Conservation (phyloP, 1,284 basidiomycete species). For the Moniliella sp. region DNA sequence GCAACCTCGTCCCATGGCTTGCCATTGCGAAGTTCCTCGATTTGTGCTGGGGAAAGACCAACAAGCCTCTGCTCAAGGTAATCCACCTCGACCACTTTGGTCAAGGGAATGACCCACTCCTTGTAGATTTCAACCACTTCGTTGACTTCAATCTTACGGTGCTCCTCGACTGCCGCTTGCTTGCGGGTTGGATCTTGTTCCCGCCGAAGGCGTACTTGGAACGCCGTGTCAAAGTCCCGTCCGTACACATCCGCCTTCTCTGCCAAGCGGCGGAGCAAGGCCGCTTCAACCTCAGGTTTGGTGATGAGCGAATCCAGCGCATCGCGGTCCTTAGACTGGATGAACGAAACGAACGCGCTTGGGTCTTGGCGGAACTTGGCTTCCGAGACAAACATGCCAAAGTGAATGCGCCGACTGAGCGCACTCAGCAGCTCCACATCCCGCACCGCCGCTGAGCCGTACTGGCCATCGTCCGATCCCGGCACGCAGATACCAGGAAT, state of each 20-base stretch:
- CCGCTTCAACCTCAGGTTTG: constrained; percentile 79
- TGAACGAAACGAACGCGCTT: constrained; percentile 70
- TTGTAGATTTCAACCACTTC: constrained; percentile 79
- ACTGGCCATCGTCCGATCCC: constrained; percentile 93
- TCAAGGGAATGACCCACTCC: constrained; percentile 82
- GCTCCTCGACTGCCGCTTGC: background rate
- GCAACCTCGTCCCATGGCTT: background rate
- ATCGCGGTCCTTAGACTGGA: constrained; percentile 52
- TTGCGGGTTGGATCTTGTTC: no score
- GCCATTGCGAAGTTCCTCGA: background rate
- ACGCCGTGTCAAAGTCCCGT: constrained; percentile 54
- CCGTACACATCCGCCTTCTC: constrained; percentile 86
- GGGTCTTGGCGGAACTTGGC: constrained; percentile 74
- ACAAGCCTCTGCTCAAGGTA: background rate
- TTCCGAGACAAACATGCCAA: constrained; percentile 98
- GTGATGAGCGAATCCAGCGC: constrained; percentile 57
- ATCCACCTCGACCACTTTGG: constrained; percentile 71
- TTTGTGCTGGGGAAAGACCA: background rate
- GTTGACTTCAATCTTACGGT: constrained; percentile 64
- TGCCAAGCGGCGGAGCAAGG: constrained; percentile 59
- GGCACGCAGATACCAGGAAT: constrained; percentile 49
- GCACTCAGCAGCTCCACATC: constrained; percentile 85
- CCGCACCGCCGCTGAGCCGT: constrained; percentile 75
- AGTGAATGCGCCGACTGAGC: constrained; percentile 85
- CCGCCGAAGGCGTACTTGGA: constrained; percentile 38